phyloP scores from a whole-genome alignment of 2,329 filamentous ascomycete species.

The Salinomyces thailandicus region DNA sequence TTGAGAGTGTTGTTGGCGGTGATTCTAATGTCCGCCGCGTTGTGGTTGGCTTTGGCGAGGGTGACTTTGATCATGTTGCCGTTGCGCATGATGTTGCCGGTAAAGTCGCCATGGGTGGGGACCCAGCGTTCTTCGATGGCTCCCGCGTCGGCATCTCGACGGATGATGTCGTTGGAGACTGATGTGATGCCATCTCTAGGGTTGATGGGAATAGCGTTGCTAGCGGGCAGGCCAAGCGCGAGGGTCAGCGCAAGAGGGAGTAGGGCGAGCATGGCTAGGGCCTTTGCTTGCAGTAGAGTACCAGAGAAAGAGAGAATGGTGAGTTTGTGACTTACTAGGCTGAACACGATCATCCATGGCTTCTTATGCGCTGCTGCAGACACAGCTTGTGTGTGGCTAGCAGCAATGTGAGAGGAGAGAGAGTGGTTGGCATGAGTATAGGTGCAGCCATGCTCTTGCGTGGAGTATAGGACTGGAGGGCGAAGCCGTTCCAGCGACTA shows the following conservation, averaged over 20 bases:
- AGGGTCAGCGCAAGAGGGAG: neutral
- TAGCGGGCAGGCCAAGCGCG: neutral
- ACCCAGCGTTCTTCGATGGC: no score
- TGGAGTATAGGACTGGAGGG: no score
- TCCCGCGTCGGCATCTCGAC: no score
- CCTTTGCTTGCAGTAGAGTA: neutral
- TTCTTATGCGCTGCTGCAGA: neutral
- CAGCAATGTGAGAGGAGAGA: no score
- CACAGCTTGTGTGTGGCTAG: no score
- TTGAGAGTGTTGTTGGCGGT: neutral
- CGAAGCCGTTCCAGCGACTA: no score
- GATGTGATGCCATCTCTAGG: neutral
- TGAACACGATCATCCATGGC: neutral
- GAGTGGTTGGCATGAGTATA: no score
- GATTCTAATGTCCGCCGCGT: neutral
- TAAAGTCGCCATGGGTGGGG: no score
- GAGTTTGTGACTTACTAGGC: neutral
- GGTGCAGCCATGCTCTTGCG: no score
- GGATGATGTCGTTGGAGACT: no score
- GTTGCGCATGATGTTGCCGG: neutral
- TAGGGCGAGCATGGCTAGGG: neutral
- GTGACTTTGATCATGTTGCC: neutral
- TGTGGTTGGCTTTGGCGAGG: neutral
- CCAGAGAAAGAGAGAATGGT: neutral
- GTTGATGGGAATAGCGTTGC: neutral